Evolutionary conservation across 768 basidiomycete genomes (phyloP).

Genomic region (Punctularia strigosozonata): DNA sequence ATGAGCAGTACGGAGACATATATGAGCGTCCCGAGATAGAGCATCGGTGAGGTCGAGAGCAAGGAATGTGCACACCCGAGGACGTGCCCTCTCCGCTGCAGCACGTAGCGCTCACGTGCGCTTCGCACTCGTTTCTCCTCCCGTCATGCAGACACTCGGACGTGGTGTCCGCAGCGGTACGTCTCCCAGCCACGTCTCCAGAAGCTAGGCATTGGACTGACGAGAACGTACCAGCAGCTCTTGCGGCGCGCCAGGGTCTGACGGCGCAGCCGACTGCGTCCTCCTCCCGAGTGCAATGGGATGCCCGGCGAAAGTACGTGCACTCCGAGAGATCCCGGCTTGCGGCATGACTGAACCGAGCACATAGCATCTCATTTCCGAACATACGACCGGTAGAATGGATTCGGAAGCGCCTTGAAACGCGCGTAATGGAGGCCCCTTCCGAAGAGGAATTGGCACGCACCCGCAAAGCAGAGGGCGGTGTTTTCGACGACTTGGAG

Average conservation of each 20-base stretch:
- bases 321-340: too few relatives aligned
- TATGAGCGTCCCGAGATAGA: constrained; percentile 60
- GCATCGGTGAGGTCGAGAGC: constrained; percentile 21
- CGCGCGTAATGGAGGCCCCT: constrained; percentile 32
- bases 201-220: too few relatives aligned
- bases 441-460: constrained; percentile 29
- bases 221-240: too few relatives aligned
- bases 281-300: constrained; percentile 19
- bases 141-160: constrained; percentile 17
- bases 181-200: constrained; percentile 3
- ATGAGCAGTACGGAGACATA: constrained; percentile 82
- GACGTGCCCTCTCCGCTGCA: constrained; percentile 5
- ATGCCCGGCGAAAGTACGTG: constrained; percentile 34
- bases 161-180: constrained; percentile 15
- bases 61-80: neutral
- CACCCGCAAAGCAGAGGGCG: constrained; percentile 13
- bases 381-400: constrained; percentile 57
- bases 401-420: constrained; percentile 48
- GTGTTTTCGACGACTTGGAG: constrained; percentile 17
- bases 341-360: too few relatives aligned
- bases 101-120: constrained; percentile 7
- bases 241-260: too few relatives aligned
- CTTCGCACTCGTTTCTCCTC: constrained; percentile 3
- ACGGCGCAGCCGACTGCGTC: constrained; percentile 8
- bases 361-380: too few relatives aligned